Evolutionary conservation across 108 stramenopile species (phyloP).

Genomic region (Hondaea fermentalgiana): DNA sequence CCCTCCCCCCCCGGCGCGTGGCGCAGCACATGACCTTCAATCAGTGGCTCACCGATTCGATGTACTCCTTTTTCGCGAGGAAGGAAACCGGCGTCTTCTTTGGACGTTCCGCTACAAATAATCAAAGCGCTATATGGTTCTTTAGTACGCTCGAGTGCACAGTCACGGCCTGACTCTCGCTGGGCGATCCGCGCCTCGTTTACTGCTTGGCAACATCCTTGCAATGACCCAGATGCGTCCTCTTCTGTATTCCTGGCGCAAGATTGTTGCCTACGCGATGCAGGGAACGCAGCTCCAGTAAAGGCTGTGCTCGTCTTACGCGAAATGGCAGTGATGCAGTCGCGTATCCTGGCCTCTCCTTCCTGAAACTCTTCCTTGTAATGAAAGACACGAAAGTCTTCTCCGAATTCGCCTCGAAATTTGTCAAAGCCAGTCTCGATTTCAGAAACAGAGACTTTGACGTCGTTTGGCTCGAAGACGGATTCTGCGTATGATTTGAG

Average conservation of each 20-base stretch:
- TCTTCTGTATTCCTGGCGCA: no score
- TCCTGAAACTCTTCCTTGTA: background rate
- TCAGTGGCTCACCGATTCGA: background rate
- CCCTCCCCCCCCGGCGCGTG: background rate
- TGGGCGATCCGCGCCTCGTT: no score
- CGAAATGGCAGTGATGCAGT: background rate
- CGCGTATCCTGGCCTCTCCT: background rate
- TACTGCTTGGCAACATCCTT: no score
- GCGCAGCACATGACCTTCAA: background rate
- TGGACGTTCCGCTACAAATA: background rate
- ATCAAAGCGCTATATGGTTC: background rate
- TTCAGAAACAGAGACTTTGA: background rate
- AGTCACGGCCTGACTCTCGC: background rate
- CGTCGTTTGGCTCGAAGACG: background rate
- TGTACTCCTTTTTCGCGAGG: background rate
- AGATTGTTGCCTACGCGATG: no score
- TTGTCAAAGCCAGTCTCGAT: background rate
- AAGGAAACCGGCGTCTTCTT: background rate
- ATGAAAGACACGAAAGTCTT: background rate
- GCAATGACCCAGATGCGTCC: no score
- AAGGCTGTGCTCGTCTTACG: background rate
- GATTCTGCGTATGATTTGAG: background rate
- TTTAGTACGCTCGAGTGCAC: background rate
- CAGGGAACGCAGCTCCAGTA: background rate
- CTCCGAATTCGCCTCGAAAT: no score